phyloP scores from a whole-genome alignment of 306 rosid genomes.

The Rosa lucieae region DNA sequence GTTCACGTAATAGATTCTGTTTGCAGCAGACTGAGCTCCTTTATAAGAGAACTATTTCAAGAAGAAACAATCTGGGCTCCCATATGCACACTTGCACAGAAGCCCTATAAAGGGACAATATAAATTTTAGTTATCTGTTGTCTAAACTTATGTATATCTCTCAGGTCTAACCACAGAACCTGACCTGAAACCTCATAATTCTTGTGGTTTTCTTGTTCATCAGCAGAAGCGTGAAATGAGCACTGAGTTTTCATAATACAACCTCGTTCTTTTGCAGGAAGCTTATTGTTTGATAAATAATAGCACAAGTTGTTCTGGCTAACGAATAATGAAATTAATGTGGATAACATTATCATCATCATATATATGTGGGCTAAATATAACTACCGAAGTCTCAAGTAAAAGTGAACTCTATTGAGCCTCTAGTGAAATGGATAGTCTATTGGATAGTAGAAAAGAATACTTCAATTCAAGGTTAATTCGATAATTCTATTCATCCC shows the following conservation, averaged over 20 bases:
- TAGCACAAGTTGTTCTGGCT: background rate
- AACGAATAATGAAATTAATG: background rate
- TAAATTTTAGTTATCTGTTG: background rate
- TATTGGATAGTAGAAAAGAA: background rate
- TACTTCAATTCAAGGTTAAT: too few relatives aligned
- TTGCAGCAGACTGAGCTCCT: too few relatives aligned
- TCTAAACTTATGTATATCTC: too few relatives aligned
- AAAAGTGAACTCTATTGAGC: constrained; percentile 10
- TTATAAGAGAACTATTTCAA: too few relatives aligned
- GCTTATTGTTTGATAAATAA: background rate
- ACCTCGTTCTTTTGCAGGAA: too few relatives aligned
- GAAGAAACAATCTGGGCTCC: too few relatives aligned
- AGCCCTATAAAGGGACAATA: too few relatives aligned
- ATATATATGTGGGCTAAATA: background rate
- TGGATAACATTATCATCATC: background rate
- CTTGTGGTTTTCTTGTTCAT: background rate
- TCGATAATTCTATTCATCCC: too few relatives aligned
- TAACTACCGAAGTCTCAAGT: background rate
- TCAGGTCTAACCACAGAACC: too few relatives aligned
- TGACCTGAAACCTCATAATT: background rate
- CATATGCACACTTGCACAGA: too few relatives aligned
- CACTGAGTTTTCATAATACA: too few relatives aligned
- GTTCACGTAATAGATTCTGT: too few relatives aligned
- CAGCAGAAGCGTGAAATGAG: background rate
- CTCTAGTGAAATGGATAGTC: constrained; percentile 23